These are phyloP conservation scores for Clonostachys rosea DNA, from an alignment of 2,329 filamentous ascomycete genomes.

Conservation along the genomic window DNA sequence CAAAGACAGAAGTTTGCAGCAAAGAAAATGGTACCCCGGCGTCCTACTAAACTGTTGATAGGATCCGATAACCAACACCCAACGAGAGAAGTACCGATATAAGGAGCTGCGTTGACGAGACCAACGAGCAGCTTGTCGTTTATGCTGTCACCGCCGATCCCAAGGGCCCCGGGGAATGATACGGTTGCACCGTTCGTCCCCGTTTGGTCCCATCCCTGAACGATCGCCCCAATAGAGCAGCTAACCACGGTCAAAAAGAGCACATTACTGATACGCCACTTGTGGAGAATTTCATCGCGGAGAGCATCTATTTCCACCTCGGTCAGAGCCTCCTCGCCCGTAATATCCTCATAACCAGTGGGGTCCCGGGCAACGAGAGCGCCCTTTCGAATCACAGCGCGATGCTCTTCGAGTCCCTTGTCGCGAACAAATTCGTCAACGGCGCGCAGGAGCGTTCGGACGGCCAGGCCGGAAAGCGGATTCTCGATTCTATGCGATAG, in stretches of 20 bases:
- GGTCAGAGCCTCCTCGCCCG: constrained; percentile 49
- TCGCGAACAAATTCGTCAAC: constrained; percentile 58
- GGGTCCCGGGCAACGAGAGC: constrained; percentile 73
- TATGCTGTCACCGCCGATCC: constrained; percentile 26
- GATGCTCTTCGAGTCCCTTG: constrained; percentile 54
- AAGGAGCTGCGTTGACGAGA: constrained; percentile 58
- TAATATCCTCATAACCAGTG: constrained; percentile 53
- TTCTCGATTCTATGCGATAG: constrained; percentile 30
- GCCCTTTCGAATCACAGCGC: constrained; percentile 58
- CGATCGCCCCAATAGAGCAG: constrained; percentile 66
- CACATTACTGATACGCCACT: constrained; percentile 59
- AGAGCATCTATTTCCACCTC: constrained; percentile 57
- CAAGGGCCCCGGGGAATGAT: constrained; percentile 51
- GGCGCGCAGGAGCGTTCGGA: constrained; percentile 43
- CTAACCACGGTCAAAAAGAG: constrained; percentile 64
- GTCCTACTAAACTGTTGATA: constrained; percentile 40
- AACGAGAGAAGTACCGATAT: constrained; percentile 40
- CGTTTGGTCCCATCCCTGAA: constrained; percentile 66
- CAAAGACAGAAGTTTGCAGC: constrained; percentile 69
- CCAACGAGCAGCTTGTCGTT: constrained; percentile 50
- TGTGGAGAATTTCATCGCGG: constrained; percentile 58
- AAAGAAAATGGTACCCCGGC: constrained; percentile 59
- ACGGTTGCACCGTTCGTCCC: constrained; percentile 60
- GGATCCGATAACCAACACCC: constrained; percentile 67
- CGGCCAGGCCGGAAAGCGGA: constrained; percentile 46